These are phyloP conservation scores for Aspergillus incahuasiensis DNA, from an alignment of 495 filamentous ascomycete species.

Conservation along the genomic window DNA sequence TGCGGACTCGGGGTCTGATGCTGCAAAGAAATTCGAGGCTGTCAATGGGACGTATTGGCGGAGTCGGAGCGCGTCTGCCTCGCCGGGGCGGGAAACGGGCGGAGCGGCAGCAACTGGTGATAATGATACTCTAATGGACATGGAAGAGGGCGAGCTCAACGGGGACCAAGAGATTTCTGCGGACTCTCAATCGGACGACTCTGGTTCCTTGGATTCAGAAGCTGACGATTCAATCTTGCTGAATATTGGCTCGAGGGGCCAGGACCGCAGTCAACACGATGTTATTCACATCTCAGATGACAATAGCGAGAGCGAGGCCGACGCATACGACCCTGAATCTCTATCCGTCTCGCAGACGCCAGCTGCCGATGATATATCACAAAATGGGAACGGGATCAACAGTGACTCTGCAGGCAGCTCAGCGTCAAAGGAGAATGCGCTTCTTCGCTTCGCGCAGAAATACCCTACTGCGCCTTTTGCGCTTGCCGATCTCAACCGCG, in stretches of 20 bases:
- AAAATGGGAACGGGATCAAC: background rate
- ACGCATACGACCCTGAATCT: slow-evolving; percentile 27
- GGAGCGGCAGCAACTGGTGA: slow-evolving; percentile 3
- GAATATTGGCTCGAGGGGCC: slow-evolving; percentile 32
- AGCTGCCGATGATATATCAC: background rate
- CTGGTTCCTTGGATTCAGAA: slow-evolving; percentile 33
- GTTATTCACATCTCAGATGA: slow-evolving; percentile 7
- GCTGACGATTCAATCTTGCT: slow-evolving; percentile 41
- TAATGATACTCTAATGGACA: background rate
- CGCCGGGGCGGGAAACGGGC: slow-evolving; percentile 12
- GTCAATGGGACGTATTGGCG: slow-evolving; percentile 41
- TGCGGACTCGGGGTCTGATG: slow-evolving; percentile 1
- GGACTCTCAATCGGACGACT: slow-evolving; percentile 26
- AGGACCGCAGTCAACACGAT: slow-evolving; percentile 10
- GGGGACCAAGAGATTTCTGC: slow-evolving; percentile 12
- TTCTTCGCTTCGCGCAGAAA: slow-evolving; percentile 29
- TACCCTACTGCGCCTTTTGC: slow-evolving; percentile 34
- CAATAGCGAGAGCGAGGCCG: background rate
- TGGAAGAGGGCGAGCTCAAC: slow-evolving; percentile 20
- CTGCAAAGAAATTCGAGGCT: slow-evolving; percentile 30
- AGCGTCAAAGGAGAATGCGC: slow-evolving; percentile 40
- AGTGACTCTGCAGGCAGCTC: slow-evolving; percentile 13
- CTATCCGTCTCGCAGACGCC: slow-evolving; percentile 5
- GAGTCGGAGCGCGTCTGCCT: slow-evolving; percentile 34
- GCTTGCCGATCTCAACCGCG: slow-evolving; percentile 38